phyloP scores from a whole-genome alignment of 208 protist genomes.

The Porcisia deanei region DNA sequence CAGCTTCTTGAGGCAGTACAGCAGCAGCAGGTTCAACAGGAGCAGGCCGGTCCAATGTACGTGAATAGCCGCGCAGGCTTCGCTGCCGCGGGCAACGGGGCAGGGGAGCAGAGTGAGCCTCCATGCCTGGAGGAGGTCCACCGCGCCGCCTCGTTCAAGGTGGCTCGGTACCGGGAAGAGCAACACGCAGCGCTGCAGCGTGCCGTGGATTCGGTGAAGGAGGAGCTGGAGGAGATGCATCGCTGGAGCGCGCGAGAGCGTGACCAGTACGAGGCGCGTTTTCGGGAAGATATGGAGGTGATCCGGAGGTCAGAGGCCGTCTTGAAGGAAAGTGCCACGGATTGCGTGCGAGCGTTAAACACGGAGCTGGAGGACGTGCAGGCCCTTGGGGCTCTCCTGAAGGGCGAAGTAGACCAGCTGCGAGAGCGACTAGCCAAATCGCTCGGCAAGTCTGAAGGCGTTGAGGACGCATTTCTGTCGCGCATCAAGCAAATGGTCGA shows the following conservation, averaged over 20 bases:
- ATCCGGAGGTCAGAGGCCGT: constrained; percentile 63
- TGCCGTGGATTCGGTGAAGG: constrained; percentile 52
- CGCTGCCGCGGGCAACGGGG: constrained; percentile 1
- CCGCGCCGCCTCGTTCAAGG: constrained; percentile 59
- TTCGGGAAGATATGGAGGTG: constrained; percentile 68
- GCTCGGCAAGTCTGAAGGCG: constrained; percentile 46
- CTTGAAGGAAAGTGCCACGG: constrained; percentile 72
- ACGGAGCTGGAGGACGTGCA: constrained; percentile 81
- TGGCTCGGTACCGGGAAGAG: constrained; percentile 52
- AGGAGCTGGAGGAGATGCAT: constrained; percentile 54
- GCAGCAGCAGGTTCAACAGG: not conserved
- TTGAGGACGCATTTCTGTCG: constrained; percentile 70
- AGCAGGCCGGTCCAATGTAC: not conserved
- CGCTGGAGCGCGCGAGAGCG: constrained; percentile 65
- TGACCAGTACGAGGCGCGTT: constrained; percentile 59
- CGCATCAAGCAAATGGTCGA: constrained; percentile 76
- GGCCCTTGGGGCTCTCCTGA: constrained; percentile 65
- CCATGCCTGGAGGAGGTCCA: constrained; percentile 39
- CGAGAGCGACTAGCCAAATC: constrained; percentile 55
- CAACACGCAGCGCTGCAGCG: constrained; percentile 50
- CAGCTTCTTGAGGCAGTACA: not conserved
- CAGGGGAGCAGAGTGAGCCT: constrained; percentile 6
- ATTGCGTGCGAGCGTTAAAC: constrained; percentile 77
- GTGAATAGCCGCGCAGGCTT: not conserved
- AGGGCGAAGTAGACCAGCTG: constrained; percentile 64